Base-by-base conservation (phyloP, 495 filamentous ascomycete genomes). In the Aspergillus saccharolyticus region DNA sequence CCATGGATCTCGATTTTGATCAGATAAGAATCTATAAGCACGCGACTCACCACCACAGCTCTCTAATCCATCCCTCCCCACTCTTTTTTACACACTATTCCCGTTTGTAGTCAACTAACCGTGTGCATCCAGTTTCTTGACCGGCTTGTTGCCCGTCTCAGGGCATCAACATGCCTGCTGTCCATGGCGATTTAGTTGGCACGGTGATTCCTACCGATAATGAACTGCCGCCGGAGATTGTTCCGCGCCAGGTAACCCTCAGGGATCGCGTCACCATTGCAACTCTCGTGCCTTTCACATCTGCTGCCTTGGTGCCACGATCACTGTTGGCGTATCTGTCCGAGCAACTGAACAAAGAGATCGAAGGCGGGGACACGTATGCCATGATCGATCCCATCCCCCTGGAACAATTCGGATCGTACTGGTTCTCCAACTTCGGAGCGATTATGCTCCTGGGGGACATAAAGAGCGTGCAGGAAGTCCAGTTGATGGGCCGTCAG, bases 371-470 rank as follows among this genome's bases (percentile, higher is more conserved):
- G 33, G 91, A 98, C 68, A 97, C 95, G 1, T 98, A 96, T 75
- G 92, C 94, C 44, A 92, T 97, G 86, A 83, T 89, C 56, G 86
- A 90, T 22, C 78, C 85, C 14, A 84, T 97, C 74, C 74, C 88
- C 5, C 70, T 88, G 19, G 81, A 85, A 2, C 83, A 85, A 43
- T 98, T 97, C 59, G 85, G 85, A 14, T 78, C 84, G 25, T 97
- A 96, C 68, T 98, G 94, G 94, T 95, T 98, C 68, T 89, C 90
- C 58, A 95, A 91, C 63, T 97, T 97, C 63, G 92, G 81, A 47
- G 93, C 90, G 9, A 83, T 98, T 59, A 97, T 97, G 93, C 75
- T 97, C 2, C 80, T 96, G 15, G 94, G 94, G 16, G 83, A 88
- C 59, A 84, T 93, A 46, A 81, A 87, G 39, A 82, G 81, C 43